phyloP scores from a whole-genome alignment of 2,329 filamentous ascomycete species.

The Podosphaera aphanis region DNA sequence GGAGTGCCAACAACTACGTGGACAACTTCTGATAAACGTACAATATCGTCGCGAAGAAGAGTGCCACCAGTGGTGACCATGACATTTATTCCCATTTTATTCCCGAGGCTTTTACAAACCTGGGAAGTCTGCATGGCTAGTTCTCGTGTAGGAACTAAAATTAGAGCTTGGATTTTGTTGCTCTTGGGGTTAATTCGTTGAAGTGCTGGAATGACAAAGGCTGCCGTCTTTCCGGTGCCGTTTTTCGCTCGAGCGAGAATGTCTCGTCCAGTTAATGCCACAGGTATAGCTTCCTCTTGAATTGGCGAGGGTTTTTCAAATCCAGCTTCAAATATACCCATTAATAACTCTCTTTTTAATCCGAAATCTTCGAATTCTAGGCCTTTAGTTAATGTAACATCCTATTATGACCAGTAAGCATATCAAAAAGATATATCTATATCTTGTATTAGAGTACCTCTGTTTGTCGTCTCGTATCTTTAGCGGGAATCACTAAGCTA shows the following conservation, averaged over 20 bases:
- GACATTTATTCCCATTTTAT: conserved; percentile 90
- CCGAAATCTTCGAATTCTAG: conserved; percentile 95
- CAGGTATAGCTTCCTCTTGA: conserved; percentile 96
- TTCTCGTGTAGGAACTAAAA: conserved; percentile 90
- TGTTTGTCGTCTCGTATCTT: conserved; percentile 59
- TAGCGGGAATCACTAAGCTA: conserved; percentile 44
- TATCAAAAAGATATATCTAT: background rate
- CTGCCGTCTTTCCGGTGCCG: conserved; percentile 92
- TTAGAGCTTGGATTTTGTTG: conserved; percentile 86
- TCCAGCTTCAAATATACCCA: conserved; percentile 97
- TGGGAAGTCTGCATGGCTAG: conserved; percentile 95
- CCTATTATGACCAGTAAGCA: conserved; percentile 25
- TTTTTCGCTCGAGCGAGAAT: conserved; percentile 95
- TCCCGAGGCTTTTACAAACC: conserved; percentile 94
- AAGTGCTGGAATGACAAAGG: conserved; percentile 86
- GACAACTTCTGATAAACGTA: conserved; percentile 78
- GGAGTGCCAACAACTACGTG: conserved; percentile 96
- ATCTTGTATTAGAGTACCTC: conserved; percentile 28
- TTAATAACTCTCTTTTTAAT: conserved; percentile 82
- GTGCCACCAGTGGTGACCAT: conserved; percentile 99
- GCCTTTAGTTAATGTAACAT: conserved; percentile 95
- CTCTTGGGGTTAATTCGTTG: conserved; percentile 94
- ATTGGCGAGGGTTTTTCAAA: conserved; percentile 98
- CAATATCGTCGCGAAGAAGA: conserved; percentile 83
- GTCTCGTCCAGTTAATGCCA: conserved; percentile 83